Conservation (phyloP, 768 basidiomycete species). For the Pisolithus sp. region DNA sequence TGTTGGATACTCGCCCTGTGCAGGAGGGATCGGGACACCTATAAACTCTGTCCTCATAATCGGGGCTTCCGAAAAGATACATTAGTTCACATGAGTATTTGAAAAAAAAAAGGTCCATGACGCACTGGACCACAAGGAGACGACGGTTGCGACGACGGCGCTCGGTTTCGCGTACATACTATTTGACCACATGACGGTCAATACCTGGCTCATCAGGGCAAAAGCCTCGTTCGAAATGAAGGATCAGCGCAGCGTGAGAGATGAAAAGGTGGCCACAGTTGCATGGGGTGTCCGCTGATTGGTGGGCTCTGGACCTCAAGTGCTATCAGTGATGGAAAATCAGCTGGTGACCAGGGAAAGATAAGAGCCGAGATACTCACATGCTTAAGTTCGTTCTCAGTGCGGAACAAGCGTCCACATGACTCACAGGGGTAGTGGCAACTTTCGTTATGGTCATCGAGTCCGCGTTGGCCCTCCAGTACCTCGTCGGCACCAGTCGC, state of each 20-base stretch:
- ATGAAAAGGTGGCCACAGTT: background rate
- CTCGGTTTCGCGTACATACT: background rate
- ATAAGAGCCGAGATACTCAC: background rate
- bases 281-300: background rate
- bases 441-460: conserved; percentile 40
- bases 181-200: background rate
- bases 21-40: background rate
- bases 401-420: conserved; percentile 37
- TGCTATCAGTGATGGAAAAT: background rate
- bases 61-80: background rate
- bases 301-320: background rate
- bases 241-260: background rate
- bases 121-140: too few relatives aligned
- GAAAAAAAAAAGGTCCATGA: background rate
- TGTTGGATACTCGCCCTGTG: conserved; percentile 8
- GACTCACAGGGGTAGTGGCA: conserved; percentile 37
- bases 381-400: conserved; percentile 29
- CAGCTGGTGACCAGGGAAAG: background rate
- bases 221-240: background rate
- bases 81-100: background rate
- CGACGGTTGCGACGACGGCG: background rate
- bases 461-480: conserved; percentile 31
- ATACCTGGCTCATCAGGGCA: background rate
- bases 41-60: background rate
- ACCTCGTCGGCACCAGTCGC: conserved; percentile 32